Conservation (phyloP, 176 grass and related monocot genomes). For the Otatea glauca region DNA sequence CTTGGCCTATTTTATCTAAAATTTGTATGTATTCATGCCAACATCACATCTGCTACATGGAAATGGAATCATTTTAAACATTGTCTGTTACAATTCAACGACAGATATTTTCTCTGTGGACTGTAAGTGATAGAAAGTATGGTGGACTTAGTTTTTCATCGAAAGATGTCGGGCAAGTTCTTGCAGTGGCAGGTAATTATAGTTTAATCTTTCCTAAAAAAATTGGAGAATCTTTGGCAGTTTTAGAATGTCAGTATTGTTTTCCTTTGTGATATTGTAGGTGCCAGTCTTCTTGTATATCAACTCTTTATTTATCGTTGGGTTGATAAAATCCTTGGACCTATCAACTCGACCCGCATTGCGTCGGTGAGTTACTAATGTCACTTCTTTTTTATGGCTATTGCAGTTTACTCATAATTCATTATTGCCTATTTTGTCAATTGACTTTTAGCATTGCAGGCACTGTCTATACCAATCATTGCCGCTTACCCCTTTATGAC, state of each 20-base stretch:
- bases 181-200: slow-evolving; percentile 68
- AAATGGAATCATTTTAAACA: not conserved
- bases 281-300: slow-evolving; percentile 65
- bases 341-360: slow-evolving; percentile 58
- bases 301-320: slow-evolving; percentile 73
- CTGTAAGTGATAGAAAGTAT: slow-evolving; percentile 73
- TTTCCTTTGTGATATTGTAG: slow-evolving; percentile 41
- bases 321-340: slow-evolving; percentile 55
- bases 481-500: slow-evolving; percentile 46
- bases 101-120: slow-evolving; percentile 94
- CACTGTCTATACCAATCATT: slow-evolving; percentile 21
- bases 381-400: not conserved
- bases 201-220: not conserved
- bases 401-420: not conserved
- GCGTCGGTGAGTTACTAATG: slow-evolving; percentile 53
- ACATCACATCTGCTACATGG: not conserved
- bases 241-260: not conserved
- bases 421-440: slow-evolving; percentile 4
- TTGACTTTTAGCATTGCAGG: slow-evolving; percentile 48
- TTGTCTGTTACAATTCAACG: not conserved
- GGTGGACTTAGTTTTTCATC: slow-evolving; percentile 79
- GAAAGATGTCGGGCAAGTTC: slow-evolving; percentile 75
- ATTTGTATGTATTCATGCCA: not conserved
- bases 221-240: not conserved
- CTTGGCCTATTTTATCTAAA: not conserved